phyloP scores from a whole-genome alignment of 192 early-diverging fungal species.

The Entomortierella chlamydospora region DNA sequence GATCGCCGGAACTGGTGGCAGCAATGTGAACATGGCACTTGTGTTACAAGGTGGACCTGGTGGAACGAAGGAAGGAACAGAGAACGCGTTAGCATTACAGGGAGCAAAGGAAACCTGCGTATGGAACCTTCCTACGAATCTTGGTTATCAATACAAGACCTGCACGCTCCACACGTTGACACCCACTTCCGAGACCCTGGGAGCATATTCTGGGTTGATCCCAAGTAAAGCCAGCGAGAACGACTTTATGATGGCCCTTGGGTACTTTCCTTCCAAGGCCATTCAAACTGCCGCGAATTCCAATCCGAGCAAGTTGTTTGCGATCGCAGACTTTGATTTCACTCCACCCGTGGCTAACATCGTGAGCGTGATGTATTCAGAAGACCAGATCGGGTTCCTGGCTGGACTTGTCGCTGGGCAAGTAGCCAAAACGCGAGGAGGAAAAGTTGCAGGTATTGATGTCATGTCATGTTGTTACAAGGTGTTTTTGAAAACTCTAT shows the following conservation, averaged over 20 bases:
- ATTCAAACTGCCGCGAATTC: conserved; percentile 34
- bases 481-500: too few species aligned
- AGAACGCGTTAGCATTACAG: conserved; percentile 42
- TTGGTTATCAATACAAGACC: conserved; percentile 27
- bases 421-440: conserved; percentile 42
- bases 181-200: conserved; percentile 31
- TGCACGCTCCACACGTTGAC: conserved; percentile 32
- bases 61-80: conserved; percentile 48
- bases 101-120: conserved; percentile 46
- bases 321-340: conserved; percentile 53
- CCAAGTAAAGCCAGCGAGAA: conserved; percentile 28
- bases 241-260: conserved; percentile 52
- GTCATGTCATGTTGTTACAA: too few species aligned
- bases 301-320: conserved; percentile 52
- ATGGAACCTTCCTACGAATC: conserved; percentile 1
- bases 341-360: conserved; percentile 52
- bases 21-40: conserved; percentile 34
- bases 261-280: conserved; percentile 50
- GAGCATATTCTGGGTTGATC: conserved; percentile 40
- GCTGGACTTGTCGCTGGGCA: conserved; percentile 51
- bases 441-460: conserved; percentile 55
- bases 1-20: background rate
- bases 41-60: conserved; percentile 52
- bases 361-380: conserved; percentile 52
- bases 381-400: conserved; percentile 54